Base-by-base conservation (phyloP, 2,329 filamentous ascomycete genomes). In the Xylogone sp. region DNA sequence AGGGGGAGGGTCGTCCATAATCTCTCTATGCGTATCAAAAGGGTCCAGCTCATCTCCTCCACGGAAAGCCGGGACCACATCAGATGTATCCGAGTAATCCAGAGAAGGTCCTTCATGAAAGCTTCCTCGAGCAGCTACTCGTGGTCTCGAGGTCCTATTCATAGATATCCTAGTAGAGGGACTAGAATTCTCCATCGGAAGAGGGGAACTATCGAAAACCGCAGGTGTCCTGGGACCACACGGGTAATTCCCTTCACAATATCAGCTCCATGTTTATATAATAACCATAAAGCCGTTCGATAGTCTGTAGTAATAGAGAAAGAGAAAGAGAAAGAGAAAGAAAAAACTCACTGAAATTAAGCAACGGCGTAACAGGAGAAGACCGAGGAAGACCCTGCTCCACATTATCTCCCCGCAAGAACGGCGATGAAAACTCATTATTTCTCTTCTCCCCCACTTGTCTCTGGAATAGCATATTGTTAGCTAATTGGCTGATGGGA, bases 381-480 rank as follows among this genome's bases (percentile, higher is more conserved):
- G n/a, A 39, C n/a, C n/a, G 34, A 39, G 34, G 34, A 9, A 39
- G 10, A 39, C 4, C 4, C 5, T 7, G 6, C 4, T 39, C 34
- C n/a, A 5, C 34, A 9, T 18, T 39, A 6, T 18, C 34, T 18
- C n/a, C n/a, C n/a, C n/a, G 34, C 8, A 39, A 39, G 34, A 39
- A 18, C 8, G 34, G 34, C 13, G 34, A 16, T 13, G 34, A 39
- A 5, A 18, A 16, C 4, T 39, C 34, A 7, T 16, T 18, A 5
- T 6, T 13, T 39, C 34, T 39, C 34, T 16, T 39, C n/a, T 39
- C 34, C 34, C n/a, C 34, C 42, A 59, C 49, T 21, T 52, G 51
- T 13, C 51, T 55, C 42, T 55, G 52, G n/a, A 56, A 49, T 7
- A 62, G 43, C 59, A 65, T 63, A 31, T 56, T 52, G 50, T 56